Evolutionary conservation across 257 asterid genomes (phyloP), one percentile per base, ranked within the genome.

Genomic region (Craterostigma plantagineum): DNA sequence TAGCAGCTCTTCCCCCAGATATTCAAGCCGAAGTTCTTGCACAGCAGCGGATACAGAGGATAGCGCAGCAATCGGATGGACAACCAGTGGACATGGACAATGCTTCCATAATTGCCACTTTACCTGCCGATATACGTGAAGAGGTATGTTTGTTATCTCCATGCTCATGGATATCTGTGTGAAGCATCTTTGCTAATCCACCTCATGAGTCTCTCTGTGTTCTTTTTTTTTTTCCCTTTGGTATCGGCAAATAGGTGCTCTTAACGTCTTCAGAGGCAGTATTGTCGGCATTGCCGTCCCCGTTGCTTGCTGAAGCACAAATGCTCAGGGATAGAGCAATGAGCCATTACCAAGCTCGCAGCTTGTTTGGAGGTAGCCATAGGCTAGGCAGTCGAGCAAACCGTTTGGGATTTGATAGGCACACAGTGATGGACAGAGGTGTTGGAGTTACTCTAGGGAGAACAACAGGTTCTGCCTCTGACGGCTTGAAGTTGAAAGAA

Each of bases 41-140:
- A 14, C 98, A 87, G 53, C 98, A 87, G 56, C 68, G 94, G 38
- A 95, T 80, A 34, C 98, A 83, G 52, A 68, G 92, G 63, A 74
- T 83, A 52, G 80, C 75, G 30, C 93, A 74, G 65, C 93, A 87
- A 66, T 75, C 98, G 13, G 91, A 86, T 50, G 95, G 98, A 33
- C 95, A 72, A 54, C 98, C 98, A 10, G 98, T 87, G 62, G 98
- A 87, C 66, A 87, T 87, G 98, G 98, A 87, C 54, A 87, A 87
- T 74, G 98, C 95, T 63, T 87, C 98, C 10, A 87, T 87, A 42
- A 79, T 87, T 55, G 98, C 95, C 57, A 82, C 98, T 42, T 83
- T 87, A 53, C 95, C 98, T 10, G 91, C 95, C 72, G 98, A 87
- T 36, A 77, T 87, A 60, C 98, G 98, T 36, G 95, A 87, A 69